Conservation (phyloP, 2,329 filamentous ascomycete species). For the Cordyceps farinosa region DNA sequence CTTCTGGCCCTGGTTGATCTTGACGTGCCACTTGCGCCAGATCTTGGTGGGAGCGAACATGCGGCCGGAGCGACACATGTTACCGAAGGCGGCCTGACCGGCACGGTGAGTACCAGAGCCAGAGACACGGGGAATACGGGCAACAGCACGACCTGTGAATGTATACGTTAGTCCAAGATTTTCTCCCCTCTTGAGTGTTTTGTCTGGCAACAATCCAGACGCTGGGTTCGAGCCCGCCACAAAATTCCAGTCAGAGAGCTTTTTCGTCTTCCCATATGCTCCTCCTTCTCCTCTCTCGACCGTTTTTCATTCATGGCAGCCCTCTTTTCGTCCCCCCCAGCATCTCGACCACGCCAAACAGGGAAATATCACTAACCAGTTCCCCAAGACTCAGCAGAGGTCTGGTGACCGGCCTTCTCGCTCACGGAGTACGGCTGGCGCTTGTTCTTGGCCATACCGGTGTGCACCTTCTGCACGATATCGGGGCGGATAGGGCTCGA, state of each 20-base stretch:
- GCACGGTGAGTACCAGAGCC: constrained; percentile 99
- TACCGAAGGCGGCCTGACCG: constrained; percentile 99
- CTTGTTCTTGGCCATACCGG: constrained; percentile 99
- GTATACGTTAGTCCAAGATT: neutral
- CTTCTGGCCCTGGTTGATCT: constrained; percentile 99
- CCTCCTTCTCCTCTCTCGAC: neutral
- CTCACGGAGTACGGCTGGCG: constrained; percentile 98
- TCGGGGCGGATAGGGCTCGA: constrained; percentile 94
- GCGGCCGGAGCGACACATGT: constrained; percentile 99
- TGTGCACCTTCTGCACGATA: constrained; percentile 99
- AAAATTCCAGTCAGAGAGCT: neutral
- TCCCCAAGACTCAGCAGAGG: constrained; percentile 99
- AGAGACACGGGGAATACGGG: constrained; percentile 99
- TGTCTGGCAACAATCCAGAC: neutral
- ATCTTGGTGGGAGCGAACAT: constrained; percentile 99
- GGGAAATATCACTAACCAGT: constrained; percentile 68
- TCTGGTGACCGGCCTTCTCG: constrained; percentile 99
- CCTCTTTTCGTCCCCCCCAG: neutral
- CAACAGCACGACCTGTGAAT: constrained; percentile 84
- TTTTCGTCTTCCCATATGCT: neutral
- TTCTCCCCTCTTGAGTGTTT: neutral
- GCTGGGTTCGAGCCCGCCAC: neutral
- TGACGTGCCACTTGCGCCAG: constrained; percentile 99
- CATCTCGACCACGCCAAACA: neutral
- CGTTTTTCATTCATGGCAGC: neutral